Evolutionary conservation across 345 rosid genomes (phyloP).

Genomic region (Eucalyptus marginata): DNA sequence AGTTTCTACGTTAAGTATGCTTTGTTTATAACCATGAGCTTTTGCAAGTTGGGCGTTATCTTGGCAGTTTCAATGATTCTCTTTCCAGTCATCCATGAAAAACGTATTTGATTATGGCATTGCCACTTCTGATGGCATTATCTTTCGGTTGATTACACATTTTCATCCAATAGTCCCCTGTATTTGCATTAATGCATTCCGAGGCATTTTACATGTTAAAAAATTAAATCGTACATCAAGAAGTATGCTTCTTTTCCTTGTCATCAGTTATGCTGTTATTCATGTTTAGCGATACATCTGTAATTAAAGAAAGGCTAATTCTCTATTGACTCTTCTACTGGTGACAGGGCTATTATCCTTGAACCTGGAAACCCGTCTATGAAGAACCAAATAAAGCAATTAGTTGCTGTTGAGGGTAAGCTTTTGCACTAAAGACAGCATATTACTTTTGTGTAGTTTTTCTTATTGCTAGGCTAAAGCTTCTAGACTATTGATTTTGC

Average conservation of each 20-base stretch:
- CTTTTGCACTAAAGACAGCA: not conserved
- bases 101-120: not conserved
- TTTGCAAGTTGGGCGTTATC: not conserved
- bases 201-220: not conserved
- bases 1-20: not conserved
- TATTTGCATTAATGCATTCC: not conserved
- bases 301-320: not conserved
- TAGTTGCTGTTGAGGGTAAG: constrained; percentile 82
- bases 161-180: not conserved
- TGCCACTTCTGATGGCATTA: not conserved
- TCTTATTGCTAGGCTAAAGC: not conserved
- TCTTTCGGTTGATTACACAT: not conserved
- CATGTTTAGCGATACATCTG: not conserved
- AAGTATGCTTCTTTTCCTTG: not conserved
- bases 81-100: not conserved
- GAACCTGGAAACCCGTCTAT: constrained; percentile 76
- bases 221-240: not conserved
- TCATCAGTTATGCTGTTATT: not conserved
- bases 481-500: not conserved
- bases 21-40: not conserved
- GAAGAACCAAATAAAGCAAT: constrained; percentile 56
- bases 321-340: not conserved
- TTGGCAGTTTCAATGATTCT: not conserved
- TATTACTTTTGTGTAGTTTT: not conserved
- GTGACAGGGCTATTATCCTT: constrained; percentile 78